These are phyloP conservation scores for Aspergillus ellipticus DNA, from an alignment of 495 filamentous ascomycete genomes.

Conservation along the genomic window DNA sequence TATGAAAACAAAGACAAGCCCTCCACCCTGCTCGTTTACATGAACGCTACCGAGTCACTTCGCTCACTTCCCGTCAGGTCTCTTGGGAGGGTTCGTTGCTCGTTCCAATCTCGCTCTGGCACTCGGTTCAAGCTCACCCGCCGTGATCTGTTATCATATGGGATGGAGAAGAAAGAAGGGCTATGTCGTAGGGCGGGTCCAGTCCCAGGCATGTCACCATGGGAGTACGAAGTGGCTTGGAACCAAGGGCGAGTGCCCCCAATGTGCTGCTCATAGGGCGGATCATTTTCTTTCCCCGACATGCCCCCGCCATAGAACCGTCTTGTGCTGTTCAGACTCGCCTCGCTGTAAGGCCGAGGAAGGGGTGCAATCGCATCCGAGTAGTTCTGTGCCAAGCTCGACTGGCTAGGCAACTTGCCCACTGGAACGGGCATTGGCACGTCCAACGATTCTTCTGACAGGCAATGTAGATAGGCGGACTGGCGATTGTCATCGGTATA, in stretches of 20 bases:
- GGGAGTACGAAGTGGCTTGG: constrained; percentile 8
- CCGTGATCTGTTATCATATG: constrained; percentile 6
- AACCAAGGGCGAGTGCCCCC: constrained; percentile 8
- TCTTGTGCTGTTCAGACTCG: constrained; percentile 28
- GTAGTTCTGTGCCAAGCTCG: constrained; percentile 42
- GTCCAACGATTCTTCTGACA: constrained; percentile 25
- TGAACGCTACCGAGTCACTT: constrained; percentile 13
- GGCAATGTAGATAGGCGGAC: constrained; percentile 20
- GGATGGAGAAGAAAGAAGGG: constrained; percentile 16
- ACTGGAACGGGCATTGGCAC: constrained; percentile 16
- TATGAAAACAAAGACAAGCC: constrained; percentile 1
- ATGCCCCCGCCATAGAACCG: constrained; percentile 13
- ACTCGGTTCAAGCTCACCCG: constrained; percentile 13
- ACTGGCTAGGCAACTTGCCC: constrained; percentile 29
- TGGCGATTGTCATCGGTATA: constrained; percentile 39
- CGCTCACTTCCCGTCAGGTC: constrained; percentile 11
- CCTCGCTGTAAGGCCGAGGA: constrained; percentile 41
- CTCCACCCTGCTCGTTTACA: neutral
- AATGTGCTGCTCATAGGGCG: neutral
- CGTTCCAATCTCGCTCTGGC: constrained; percentile 5
- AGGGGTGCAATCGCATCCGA: constrained; percentile 41
- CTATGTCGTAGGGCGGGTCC: constrained; percentile 10
- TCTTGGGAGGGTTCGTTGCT: constrained; percentile 3
- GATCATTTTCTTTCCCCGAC: neutral
- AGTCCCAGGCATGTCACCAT: neutral